phyloP scores from a whole-genome alignment of 2,329 filamentous ascomycete species.

The Aspergillus fumigatus region DNA sequence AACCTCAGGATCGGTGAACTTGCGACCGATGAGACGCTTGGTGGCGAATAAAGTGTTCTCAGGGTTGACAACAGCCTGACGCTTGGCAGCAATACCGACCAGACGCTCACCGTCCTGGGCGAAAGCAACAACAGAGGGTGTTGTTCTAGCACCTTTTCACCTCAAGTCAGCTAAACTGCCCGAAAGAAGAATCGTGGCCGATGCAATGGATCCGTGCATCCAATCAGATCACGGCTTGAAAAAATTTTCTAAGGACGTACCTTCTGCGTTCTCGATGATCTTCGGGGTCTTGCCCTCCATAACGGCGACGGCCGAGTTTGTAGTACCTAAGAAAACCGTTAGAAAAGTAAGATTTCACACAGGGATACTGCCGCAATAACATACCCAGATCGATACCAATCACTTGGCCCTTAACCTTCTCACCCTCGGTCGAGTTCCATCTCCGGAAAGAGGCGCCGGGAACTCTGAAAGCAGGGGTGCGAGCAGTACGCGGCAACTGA shows the following conservation, averaged over 20 bases:
- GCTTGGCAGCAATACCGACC: slow-evolving; percentile 95
- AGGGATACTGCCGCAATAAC: slow-evolving; percentile 25
- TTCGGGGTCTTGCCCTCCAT: slow-evolving; percentile 95
- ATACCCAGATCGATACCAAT: slow-evolving; percentile 96
- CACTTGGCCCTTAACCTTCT: slow-evolving; percentile 90
- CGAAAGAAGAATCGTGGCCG: background rate
- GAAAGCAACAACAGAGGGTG: slow-evolving; percentile 92
- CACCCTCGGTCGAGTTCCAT: slow-evolving; percentile 50
- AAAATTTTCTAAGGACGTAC: slow-evolving; percentile 45
- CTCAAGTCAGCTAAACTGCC: slow-evolving; percentile 12
- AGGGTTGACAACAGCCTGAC: slow-evolving; percentile 96
- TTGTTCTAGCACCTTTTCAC: slow-evolving; percentile 71
- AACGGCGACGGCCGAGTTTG: slow-evolving; percentile 93
- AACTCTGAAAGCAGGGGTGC: slow-evolving; percentile 64
- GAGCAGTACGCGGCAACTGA: slow-evolving; percentile 75
- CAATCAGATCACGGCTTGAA: slow-evolving; percentile 9
- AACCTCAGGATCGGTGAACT: slow-evolving; percentile 89
- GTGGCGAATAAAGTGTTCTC: slow-evolving; percentile 98
- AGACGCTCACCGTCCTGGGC: slow-evolving; percentile 92
- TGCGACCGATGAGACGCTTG: slow-evolving; percentile 97
- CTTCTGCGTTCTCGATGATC: slow-evolving; percentile 98
- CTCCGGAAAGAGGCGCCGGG: slow-evolving; percentile 67
- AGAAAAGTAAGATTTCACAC: slow-evolving; percentile 5
- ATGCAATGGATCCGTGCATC: background rate
- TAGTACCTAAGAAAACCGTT: slow-evolving; percentile 59